phyloP scores from a whole-genome alignment of 1,139 yeast genomes.

The Yamadazyma sp. region DNA sequence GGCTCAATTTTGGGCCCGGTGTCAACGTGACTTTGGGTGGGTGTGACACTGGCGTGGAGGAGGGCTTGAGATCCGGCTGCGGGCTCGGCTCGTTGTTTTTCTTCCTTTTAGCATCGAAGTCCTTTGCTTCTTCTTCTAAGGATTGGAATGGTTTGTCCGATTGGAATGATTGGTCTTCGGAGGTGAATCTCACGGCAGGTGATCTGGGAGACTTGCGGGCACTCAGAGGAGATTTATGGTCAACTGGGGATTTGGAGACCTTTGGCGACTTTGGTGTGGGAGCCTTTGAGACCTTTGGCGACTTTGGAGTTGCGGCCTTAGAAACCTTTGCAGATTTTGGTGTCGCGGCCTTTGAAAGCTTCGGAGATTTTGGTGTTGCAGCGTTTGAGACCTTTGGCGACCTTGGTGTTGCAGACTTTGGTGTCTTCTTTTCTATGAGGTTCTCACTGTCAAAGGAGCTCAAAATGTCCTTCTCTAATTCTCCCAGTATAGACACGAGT shows the following conservation, averaged over 20 bases:
- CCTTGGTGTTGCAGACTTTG: constrained; percentile 1
- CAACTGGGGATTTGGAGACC: not conserved
- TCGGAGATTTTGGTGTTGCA: constrained; percentile 2
- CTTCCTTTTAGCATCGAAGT: constrained; percentile 11
- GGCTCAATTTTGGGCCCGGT: constrained; percentile 22
- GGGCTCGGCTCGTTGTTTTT: constrained; percentile 1
- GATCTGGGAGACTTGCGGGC: too few species aligned
- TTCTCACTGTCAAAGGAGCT: too few species aligned
- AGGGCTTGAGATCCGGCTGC: not conserved
- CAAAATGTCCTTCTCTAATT: constrained; percentile 1
- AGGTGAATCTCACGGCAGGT: too few species aligned
- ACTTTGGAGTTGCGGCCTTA: constrained; percentile 8
- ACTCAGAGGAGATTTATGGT: not conserved
- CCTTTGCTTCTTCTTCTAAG: constrained; percentile 22
- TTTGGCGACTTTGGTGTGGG: not conserved
- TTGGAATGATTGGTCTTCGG: too few species aligned
- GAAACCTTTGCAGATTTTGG: constrained; percentile 9
- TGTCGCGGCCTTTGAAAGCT: constrained; percentile 7
- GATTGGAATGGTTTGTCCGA: constrained; percentile 13
- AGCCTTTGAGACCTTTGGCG: constrained; percentile 5
- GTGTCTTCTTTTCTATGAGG: not conserved
- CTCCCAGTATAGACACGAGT: constrained; percentile 6
- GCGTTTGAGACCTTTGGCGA: not conserved
- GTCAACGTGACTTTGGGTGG: constrained; percentile 11
- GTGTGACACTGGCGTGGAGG: not conserved